Evolutionary conservation across 352 stramenopile species (phyloP), one percentile per base, ranked within the genome.

Genomic region (Phytophthora pinifolia): DNA sequence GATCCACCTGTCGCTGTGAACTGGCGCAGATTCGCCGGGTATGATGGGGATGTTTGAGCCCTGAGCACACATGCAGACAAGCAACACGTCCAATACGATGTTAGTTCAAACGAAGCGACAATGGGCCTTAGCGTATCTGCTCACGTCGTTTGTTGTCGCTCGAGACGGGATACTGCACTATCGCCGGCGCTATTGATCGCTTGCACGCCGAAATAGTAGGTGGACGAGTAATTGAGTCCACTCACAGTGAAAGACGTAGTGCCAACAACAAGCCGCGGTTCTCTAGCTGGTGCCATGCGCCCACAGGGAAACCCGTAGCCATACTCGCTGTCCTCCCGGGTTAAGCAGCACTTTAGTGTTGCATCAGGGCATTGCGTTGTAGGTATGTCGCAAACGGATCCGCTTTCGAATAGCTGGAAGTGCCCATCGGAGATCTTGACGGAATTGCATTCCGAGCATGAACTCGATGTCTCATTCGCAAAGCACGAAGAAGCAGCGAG

Each of bases 201-300:
- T 70, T 74, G 66, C 0, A 88, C 70, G 17, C 71, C 73, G 38
- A 85, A 67, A 43, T 71, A 82, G 34, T 88, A 89, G 2, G 42
- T 62, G 9, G 76, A 72, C 6, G 76, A 83, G 32, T 74, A 67
- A 20, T 69, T 74, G 0, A 89, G 58, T 4, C 50, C 53, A 15
- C 64, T 58, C 35, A 86, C 80, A 18, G 63, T n/a, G 1, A 64
- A 62, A 10, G 68, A 60, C 13, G 74, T 87, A 13, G 70, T 61
- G 1, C 71, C 64, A 0, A 69, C 52, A 7, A 76, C 57, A 20
- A 68, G 20, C 34, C 54, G 56, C 20, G 61, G 46, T 22, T 59
- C 41, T 9, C n/a, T 49, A 7, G 20, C 39, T 15, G 31, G 2
- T 13, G 5, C 25, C 12, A 74, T 53, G 6, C 20, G 49, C 31